Base-by-base conservation (phyloP, 2,329 filamentous ascomycete species). In the Eutypella sp. region DNA sequence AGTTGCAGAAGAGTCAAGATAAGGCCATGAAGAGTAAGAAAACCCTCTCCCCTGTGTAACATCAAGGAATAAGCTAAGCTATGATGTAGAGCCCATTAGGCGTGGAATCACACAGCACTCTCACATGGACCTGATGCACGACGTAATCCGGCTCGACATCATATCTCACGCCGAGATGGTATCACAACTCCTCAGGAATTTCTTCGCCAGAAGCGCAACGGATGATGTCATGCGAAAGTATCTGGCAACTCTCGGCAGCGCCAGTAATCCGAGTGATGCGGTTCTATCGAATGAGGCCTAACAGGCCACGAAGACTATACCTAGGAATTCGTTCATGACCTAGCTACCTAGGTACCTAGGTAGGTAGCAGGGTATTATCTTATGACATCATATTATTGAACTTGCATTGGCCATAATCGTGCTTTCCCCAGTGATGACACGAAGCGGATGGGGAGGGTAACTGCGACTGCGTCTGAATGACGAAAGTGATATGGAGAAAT, bases 41-140 rank as follows among this genome's bases (percentile, higher is more conserved):
- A n/a, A n/a, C n/a, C n/a, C n/a, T 45, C n/a, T 29, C 20, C 2
- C 22, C 11, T 6, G 25, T 31, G 15, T 16, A 8, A 16, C 40
- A 13, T 25, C n/a, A 13, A 20, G 7, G 11, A 25, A 23, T 15
- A 13, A 29, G 15, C 22, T 13, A 42, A 10, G n/a, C 5, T 40
- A 18, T 20, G 38, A 36, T 20, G 13, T 13, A 62, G 59, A 57
- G 41, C 54, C 54, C 10, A 52, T 59, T 23, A 49, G 52, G 9
- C 57, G 58, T 13, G 58, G 57, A 9, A 46, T 62, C 8, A 57
- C 44, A 7, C 59, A 62, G 40, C 58, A 61, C 37, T 53, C 53
- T n/a, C 44, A 59, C 4, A 48, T 48, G 43, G 53, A 57, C 25
- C 38, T 60, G 45, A 54, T 62, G 49, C 48, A 61, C 27, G 57